These are phyloP conservation scores for Gymnopus androsaceus DNA, from an alignment of 1,284 basidiomycete genomes.

Conservation along the genomic window DNA sequence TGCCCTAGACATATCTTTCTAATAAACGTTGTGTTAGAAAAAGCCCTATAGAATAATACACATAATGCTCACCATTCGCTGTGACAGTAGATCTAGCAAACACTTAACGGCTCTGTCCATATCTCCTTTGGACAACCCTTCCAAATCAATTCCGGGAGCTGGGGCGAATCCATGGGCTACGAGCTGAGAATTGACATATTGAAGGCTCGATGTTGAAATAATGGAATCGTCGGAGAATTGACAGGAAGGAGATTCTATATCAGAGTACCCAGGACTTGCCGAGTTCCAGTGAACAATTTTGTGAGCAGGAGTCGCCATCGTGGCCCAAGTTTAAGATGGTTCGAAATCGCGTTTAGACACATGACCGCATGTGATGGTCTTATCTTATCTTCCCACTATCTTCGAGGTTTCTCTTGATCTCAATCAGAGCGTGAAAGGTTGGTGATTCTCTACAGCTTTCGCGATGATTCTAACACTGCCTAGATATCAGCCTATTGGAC, in stretches of 20 bases:
- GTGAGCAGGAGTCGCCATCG: slow-evolving; percentile 41
- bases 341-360: too few species aligned
- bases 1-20: slow-evolving; percentile 82
- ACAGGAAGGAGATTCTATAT: slow-evolving; percentile 39
- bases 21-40: slow-evolving; percentile 12
- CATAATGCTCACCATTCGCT: slow-evolving; percentile 67
- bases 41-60: neutral
- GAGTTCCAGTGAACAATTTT: slow-evolving; percentile 50
- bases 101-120: slow-evolving; percentile 75
- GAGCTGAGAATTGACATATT: slow-evolving; percentile 78
- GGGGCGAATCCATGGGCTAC: slow-evolving; percentile 78
- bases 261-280: slow-evolving; percentile 38
- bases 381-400: too few species aligned
- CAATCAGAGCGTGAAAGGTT: too few species aligned
- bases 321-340: too few species aligned
- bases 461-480: too few species aligned
- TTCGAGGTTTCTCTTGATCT: too few species aligned
- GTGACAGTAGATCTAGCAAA: slow-evolving; percentile 75
- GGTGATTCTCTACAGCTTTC: too few species aligned
- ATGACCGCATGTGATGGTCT: too few species aligned
- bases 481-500: too few species aligned
- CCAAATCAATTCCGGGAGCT: slow-evolving; percentile 63
- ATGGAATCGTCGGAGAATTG: slow-evolving; percentile 44
- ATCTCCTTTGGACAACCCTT: slow-evolving; percentile 58
- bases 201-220: slow-evolving; percentile 54